Conservation (phyloP, 2,329 filamentous ascomycete species). For the Trichoderma semiorbis region DNA sequence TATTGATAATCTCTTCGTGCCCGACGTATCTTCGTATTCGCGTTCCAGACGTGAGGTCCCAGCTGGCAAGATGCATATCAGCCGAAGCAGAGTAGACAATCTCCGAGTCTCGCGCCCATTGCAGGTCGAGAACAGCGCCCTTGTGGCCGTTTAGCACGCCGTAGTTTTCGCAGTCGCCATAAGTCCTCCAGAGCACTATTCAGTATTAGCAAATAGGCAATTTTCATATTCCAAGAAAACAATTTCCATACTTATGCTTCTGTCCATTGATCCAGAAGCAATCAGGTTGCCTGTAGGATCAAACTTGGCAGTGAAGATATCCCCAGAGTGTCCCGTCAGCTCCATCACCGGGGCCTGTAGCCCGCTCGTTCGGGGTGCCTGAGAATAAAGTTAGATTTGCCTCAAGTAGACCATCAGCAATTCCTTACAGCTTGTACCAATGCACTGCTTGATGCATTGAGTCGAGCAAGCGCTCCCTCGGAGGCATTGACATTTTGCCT, state of each 20-base stretch:
- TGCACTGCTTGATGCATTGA: slow-evolving; percentile 48
- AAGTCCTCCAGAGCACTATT: slow-evolving; percentile 87
- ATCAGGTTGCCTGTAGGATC: slow-evolving; percentile 84
- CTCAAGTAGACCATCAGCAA: neutral
- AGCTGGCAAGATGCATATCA: slow-evolving; percentile 89
- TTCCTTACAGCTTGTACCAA: slow-evolving; percentile 49
- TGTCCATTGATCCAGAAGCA: slow-evolving; percentile 93
- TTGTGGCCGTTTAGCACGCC: slow-evolving; percentile 84
- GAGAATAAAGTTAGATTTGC: slow-evolving; percentile 17
- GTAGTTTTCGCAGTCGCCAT: slow-evolving; percentile 92
- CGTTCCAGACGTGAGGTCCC: slow-evolving; percentile 89
- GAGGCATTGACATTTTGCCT: slow-evolving; percentile 66
- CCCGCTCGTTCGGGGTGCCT: slow-evolving; percentile 76
- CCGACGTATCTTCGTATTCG: slow-evolving; percentile 89
- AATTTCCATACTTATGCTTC: slow-evolving; percentile 68
- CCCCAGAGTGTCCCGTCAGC: slow-evolving; percentile 74
- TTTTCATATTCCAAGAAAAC: neutral
- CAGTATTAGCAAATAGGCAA: slow-evolving; percentile 18
- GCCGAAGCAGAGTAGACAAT: slow-evolving; percentile 90
- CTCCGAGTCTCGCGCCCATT: slow-evolving; percentile 94
- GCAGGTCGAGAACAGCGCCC: slow-evolving; percentile 84
- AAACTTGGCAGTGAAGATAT: slow-evolving; percentile 88
- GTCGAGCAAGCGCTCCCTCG: slow-evolving; percentile 46
- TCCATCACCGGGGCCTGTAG: slow-evolving; percentile 94
- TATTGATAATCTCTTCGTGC: slow-evolving; percentile 94